Evolutionary conservation across 805 yeast species (phyloP).

Genomic region (Pichia ethanolica): DNA sequence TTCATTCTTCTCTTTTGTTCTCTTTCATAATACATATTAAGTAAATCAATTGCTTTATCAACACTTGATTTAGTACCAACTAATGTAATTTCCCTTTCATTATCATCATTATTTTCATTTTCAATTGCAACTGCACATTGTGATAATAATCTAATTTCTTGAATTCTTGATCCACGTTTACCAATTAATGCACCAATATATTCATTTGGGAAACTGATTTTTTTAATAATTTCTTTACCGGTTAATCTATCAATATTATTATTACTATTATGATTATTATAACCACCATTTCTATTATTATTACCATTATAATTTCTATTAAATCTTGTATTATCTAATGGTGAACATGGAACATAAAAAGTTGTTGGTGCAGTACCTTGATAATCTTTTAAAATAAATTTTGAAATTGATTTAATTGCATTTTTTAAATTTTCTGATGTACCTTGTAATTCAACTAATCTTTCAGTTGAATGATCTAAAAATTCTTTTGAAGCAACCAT

Average conservation of each 20-base stretch:
- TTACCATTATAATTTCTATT: neutral
- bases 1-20: conserved; percentile 35
- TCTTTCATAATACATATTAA: conserved; percentile 51
- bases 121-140: conserved; percentile 77
- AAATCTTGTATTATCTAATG: conserved; percentile 8
- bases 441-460: conserved; percentile 85
- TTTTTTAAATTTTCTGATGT: conserved; percentile 52
- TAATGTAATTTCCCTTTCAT: conserved; percentile 64
- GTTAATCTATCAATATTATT: conserved; percentile 8
- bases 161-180: conserved; percentile 76
- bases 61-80: conserved; percentile 50
- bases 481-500: conserved; percentile 85
- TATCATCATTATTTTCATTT: conserved; percentile 50
- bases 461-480: conserved; percentile 73
- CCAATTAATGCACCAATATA: conserved; percentile 90
- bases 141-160: conserved; percentile 70
- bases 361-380: conserved; percentile 58
- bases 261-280: neutral
- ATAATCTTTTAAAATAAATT: conserved; percentile 68
- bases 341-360: conserved; percentile 48
- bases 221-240: conserved; percentile 31
- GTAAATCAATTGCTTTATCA: conserved; percentile 48
- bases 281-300: neutral
- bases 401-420: conserved; percentile 51
- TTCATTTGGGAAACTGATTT: conserved; percentile 61